A percentile compares a stretch with the other conserved stretches of the same genome.
These are phyloP conservation scores for Rhizopogon roseolus DNA, from an alignment of 768 basidiomycete species.

Conservation along the genomic window DNA sequence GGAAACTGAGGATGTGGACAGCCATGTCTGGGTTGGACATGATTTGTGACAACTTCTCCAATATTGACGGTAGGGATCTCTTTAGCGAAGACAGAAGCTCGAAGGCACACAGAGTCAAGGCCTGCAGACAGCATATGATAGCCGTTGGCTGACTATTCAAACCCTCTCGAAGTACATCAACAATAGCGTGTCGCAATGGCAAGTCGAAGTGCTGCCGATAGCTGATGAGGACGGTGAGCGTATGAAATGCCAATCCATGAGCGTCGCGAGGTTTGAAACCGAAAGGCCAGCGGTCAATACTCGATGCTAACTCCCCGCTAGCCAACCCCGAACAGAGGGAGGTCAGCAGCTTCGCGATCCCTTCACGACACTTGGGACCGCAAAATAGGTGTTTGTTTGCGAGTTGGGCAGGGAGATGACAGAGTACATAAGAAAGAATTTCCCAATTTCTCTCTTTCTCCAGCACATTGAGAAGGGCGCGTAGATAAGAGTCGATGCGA, in stretches of 20 bases:
- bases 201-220: conserved; percentile 77
- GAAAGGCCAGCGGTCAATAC: conserved; percentile 54
- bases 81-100: conserved; percentile 82
- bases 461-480: conserved; percentile 57
- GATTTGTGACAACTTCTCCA: conserved; percentile 87
- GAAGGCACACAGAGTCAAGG: conserved; percentile 81
- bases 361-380: conserved; percentile 70
- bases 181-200: conserved; percentile 60
- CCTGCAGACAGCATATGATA: conserved; percentile 87
- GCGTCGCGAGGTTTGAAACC: conserved; percentile 74
- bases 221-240: conserved; percentile 81
- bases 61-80: conserved; percentile 70
- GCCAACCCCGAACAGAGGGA: conserved; percentile 64
- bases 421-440: conserved; percentile 84
- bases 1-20: conserved; percentile 93
- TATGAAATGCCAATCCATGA: conserved; percentile 83
- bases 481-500: conserved; percentile 72
- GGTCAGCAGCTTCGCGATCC: conserved; percentile 59
- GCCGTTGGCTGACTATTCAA: conserved; percentile 67
- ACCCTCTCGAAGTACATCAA: conserved; percentile 68
- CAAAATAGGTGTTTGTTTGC: conserved; percentile 97
- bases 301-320: conserved; percentile 49
- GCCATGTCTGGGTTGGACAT: conserved; percentile 93
- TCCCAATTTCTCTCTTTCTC: conserved; percentile 87
- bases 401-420: conserved; percentile 86